These are phyloP conservation scores for Paecilomyces sp. DNA, from an alignment of 2,329 filamentous ascomycete species.

Conservation along the genomic window DNA sequence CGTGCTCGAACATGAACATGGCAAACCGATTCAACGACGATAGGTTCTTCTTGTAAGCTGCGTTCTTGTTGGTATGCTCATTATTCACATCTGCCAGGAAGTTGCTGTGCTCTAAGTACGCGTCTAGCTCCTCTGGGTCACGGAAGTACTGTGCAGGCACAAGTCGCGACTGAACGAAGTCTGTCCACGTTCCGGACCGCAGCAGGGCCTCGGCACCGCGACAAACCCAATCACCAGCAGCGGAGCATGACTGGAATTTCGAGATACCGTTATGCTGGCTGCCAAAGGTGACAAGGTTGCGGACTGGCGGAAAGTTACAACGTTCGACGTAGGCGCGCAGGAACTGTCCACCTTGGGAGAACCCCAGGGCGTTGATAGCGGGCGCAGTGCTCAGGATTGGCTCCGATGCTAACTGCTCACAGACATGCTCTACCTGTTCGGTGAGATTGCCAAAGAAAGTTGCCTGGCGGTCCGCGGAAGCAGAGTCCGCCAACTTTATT, in stretches of 20 bases:
- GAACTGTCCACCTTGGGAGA: slow-evolving; percentile 94
- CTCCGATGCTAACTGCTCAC: slow-evolving; percentile 66
- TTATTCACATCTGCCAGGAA: slow-evolving; percentile 97
- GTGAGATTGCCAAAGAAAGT: slow-evolving; percentile 91
- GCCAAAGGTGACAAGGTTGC: slow-evolving; percentile 79
- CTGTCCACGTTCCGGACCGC: slow-evolving; percentile 70
- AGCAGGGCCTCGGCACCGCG: slow-evolving; percentile 71
- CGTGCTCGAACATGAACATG: slow-evolving; percentile 84
- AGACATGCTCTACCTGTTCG: slow-evolving; percentile 67
- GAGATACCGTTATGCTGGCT: slow-evolving; percentile 89
- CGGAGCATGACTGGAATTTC: slow-evolving; percentile 67
- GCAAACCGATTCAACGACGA: slow-evolving; percentile 66
- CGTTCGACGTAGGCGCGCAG: slow-evolving; percentile 84
- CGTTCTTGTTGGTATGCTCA: slow-evolving; percentile 69
- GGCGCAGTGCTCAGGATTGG: slow-evolving; percentile 75
- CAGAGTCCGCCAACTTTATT: slow-evolving; percentile 62
- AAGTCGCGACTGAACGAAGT: slow-evolving; percentile 67
- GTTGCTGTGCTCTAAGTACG: slow-evolving; percentile 73
- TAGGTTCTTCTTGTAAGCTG: slow-evolving; percentile 65
- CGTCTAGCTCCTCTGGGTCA: slow-evolving; percentile 57
- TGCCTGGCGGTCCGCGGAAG: slow-evolving; percentile 64
- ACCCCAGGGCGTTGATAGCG: slow-evolving; percentile 83
- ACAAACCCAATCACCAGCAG: slow-evolving; percentile 67
- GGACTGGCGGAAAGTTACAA: slow-evolving; percentile 69
- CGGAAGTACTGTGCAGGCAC: slow-evolving; percentile 96